Percentiles rank a stretch among this genome's conserved stretches.
These are phyloP conservation scores for Pseudoscleropodium purum DNA, from an alignment of 225 moss, liverwort and hornwort species.

Conservation along the genomic window DNA sequence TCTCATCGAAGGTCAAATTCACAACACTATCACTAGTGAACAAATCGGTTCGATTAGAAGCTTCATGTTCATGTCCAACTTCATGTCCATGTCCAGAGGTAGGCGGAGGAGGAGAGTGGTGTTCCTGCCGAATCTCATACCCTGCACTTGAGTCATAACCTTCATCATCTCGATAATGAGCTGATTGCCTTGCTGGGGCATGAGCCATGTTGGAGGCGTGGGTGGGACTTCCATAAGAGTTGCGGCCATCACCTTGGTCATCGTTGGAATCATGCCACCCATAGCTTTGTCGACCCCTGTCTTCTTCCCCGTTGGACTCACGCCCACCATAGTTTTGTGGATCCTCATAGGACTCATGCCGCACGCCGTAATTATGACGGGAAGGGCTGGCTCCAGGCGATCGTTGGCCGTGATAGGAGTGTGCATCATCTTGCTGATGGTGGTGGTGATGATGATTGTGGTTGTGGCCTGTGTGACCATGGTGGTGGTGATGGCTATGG, in stretches of 20 bases:
- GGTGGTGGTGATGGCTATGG: slow-evolving; percentile 3
- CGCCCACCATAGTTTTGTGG: not conserved
- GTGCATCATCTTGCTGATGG: not conserved
- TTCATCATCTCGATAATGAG: not conserved
- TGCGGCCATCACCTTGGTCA: no score
- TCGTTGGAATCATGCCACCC: not conserved
- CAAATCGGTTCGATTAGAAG: not conserved
- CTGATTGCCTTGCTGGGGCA: not conserved
- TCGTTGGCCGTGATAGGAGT: not conserved
- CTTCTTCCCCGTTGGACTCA: not conserved
- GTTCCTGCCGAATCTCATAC: not conserved
- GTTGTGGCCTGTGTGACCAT: not conserved
- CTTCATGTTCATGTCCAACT: not conserved
- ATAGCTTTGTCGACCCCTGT: not conserved
- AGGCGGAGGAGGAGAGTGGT: not conserved
- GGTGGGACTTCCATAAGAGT: not conserved
- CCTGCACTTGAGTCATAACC: not conserved
- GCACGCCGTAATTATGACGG: not conserved
- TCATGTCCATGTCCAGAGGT: not conserved
- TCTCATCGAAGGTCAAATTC: slow-evolving; percentile 25
- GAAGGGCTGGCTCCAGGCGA: not conserved
- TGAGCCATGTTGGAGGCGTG: not conserved
- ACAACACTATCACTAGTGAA: slow-evolving; percentile 18
- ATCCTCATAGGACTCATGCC: not conserved
- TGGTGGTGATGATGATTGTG: not conserved